Evolutionary conservation across 2,329 filamentous ascomycete species (phyloP), one percentile per base, ranked within the genome.

Genomic region (Penicillium griseofulvum): DNA sequence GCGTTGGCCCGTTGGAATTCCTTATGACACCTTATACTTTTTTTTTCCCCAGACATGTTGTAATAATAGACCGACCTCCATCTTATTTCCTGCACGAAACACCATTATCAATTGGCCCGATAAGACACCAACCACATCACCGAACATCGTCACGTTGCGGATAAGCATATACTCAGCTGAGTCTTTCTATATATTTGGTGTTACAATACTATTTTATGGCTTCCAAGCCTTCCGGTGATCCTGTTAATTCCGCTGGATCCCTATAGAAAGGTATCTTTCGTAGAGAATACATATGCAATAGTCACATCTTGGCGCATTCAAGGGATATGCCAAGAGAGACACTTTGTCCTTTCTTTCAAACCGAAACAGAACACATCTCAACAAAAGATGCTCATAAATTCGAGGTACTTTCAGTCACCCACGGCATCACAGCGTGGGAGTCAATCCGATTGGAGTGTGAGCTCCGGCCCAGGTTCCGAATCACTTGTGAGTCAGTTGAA

Each of bases 111-210:
- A 64, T 60, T 45, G 49, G 46, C 37, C 52, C 50, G 60, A 62
- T 65, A 65, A 67, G 61, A 62, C 68, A 61, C 68, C 69, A 71
- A 71, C 69, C 69, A 71, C 65, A 62, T 44, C 55, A 17, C 47
- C 45, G 54, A 52, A 45, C 61, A 24, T 43, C 59, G 56, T 58
- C 69, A 70, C 68, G 68, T 70, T 71, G 26, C 19, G 11, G 47
- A 50, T 55, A 50, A 54, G 46, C 33, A 39, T 29, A 19, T 52
- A 17, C 42, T 52, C 49, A 47, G 49, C 43, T 52, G 48, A 33
- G 26, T 41, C 28, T 9, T 33, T 45, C 22, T 22, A 22, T 45
- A 1, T 11, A 31, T 34, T 38, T 28, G 17, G 36, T 48, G 29
- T 31, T 34, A 49, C 36, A 24, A 10, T 17, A n/a, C 5, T 22